Evolutionary conservation across 148 eudicot species (phyloP), one percentile per base, ranked within the genome.

Genomic region (Fallopia convolvulus): DNA sequence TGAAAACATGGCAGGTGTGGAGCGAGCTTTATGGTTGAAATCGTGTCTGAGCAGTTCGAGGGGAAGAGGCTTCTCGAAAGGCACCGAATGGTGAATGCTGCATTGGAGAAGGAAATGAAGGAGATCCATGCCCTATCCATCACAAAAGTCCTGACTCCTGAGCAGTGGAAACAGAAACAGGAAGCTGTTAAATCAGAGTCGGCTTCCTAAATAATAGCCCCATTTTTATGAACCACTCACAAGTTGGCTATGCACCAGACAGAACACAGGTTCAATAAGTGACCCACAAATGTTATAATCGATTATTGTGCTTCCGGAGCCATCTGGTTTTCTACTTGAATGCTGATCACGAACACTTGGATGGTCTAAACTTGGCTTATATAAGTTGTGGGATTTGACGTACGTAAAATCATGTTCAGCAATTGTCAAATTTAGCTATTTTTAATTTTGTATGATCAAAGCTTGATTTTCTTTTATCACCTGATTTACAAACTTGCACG

Each of bases 51-150:
- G 50, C 85, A 92, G 56, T 94, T 94, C 76, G 97, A 89, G 77
- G 98, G 98, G 33, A 94, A 94, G 83, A 87, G 93, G 70, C 75
- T 94, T 77, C 83, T 94, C 75, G 98, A 94, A 84, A 90, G 98
- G 95, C 98, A 94, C 81, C 85, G 98, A 15, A 82, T 94, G 87
- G 98, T 94, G 55, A 94, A 94, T 81, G 83, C 88, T 53, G 97
- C 95, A 30, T 72, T 94, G 70, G 89, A 79, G 60, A 89, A 88
- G 63, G 97, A 94, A 85, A 89, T 94, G 97, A 84, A 94, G 80
- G 89, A 90, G 76, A 94, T 94, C 75, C 98, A 94, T 48, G 98
- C 98, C 68, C 90, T 94, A 21, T 94, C 98, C 14, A 90, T 94
- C 14, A 89, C 88, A 77, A 94, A 92, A 77, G 89, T 91, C 50